These are phyloP conservation scores for Coniochaeta prunicola DNA, from an alignment of 2,329 filamentous ascomycete genomes.

Conservation along the genomic window DNA sequence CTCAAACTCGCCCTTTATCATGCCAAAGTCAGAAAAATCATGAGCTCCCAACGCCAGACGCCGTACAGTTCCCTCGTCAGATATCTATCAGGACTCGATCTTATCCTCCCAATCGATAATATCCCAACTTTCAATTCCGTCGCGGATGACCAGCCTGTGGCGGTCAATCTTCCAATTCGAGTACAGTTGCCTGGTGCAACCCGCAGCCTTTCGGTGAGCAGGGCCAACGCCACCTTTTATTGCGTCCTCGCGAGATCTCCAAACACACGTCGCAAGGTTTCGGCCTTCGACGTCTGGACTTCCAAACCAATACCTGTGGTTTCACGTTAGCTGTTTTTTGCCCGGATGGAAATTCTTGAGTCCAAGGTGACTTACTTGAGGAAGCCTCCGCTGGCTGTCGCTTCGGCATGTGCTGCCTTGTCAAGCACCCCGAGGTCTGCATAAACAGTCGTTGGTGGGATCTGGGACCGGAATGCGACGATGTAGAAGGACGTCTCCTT, in stretches of 20 bases:
- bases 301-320: conserved; percentile 76
- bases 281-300: conserved; percentile 58
- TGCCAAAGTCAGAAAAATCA: neutral
- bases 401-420: conserved; percentile 72
- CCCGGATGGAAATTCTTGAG: neutral
- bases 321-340: conserved; percentile 7
- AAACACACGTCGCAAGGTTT: conserved; percentile 77
- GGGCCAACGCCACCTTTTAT: conserved; percentile 50
- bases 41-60: neutral
- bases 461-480: conserved; percentile 72
- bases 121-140: conserved; percentile 57
- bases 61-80: conserved; percentile 9
- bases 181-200: conserved; percentile 55
- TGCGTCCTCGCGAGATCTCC: conserved; percentile 54
- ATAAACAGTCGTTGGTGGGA: conserved; percentile 60
- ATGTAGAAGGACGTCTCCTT: conserved; percentile 66
- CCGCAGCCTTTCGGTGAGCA: conserved; percentile 58
- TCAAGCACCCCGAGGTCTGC: conserved; percentile 66
- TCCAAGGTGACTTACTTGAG: conserved; percentile 54
- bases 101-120: conserved; percentile 48
- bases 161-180: conserved; percentile 65
- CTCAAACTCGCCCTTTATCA: neutral
- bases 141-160: conserved; percentile 59
- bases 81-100: conserved; percentile 6
- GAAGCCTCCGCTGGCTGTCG: conserved; percentile 70